phyloP scores from a whole-genome alignment of 2,329 filamentous ascomycete genomes.

The Trichoderma gracile region DNA sequence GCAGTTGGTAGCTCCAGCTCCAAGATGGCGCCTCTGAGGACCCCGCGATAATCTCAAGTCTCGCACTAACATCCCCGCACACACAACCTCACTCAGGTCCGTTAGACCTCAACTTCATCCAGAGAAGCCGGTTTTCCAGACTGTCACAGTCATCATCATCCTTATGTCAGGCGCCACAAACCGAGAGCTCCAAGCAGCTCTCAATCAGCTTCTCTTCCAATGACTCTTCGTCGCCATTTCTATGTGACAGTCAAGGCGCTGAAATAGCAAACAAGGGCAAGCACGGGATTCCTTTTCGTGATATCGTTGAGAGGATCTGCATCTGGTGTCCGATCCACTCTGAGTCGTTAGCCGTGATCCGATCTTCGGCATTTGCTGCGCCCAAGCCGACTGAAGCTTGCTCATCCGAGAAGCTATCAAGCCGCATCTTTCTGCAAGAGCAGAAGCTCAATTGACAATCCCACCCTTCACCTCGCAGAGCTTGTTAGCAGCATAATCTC shows the following conservation, averaged over 20 bases:
- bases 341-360: constrained; percentile 8
- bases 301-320: background rate
- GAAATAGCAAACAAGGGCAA: background rate
- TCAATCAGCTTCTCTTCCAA: background rate
- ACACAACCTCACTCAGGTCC: too few species aligned
- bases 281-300: background rate
- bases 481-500: background rate
- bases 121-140: constrained; percentile 1
- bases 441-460: background rate
- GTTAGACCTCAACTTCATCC: background rate
- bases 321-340: constrained; percentile 2
- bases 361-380: constrained; percentile 15
- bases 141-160: constrained; percentile 20
- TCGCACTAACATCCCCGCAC: background rate
- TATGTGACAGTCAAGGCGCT: background rate
- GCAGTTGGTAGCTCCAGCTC: constrained; percentile 7
- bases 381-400: constrained; percentile 6
- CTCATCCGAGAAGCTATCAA: background rate
- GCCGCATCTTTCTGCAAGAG: background rate
- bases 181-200: constrained; percentile 1
- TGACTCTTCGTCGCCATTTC: background rate
- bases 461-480: background rate
- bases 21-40: constrained; percentile 3
- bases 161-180: constrained; percentile 24
- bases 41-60: constrained; percentile 10